Base-by-base conservation (phyloP, 2,329 filamentous ascomycete genomes). In the Pseudopyrenochaeta lycopersici region DNA sequence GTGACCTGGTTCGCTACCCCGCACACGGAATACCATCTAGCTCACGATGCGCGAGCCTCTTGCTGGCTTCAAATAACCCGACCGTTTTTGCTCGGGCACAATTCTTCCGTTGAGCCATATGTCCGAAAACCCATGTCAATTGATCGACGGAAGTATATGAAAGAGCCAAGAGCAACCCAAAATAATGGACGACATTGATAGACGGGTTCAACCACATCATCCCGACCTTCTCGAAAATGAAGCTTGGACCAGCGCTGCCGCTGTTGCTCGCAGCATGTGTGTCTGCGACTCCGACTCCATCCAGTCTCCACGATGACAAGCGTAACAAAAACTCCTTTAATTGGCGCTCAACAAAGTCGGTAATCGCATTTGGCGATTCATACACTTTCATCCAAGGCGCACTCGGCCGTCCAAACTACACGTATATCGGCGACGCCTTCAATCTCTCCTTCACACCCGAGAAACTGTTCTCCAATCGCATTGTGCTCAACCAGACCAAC, bases 341-440 rank as follows among this genome's bases (percentile, higher is more conserved):
- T 40, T 70, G 64, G 67, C 42, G 43, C 3, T 49, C 48, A 11
- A 65, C 54, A 3, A 60, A 65, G 42, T 64, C 66, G 5, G 38
- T 70, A 7, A 67, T 83, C 30, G 79, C 80, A 3, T 83, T 83
- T 46, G 81, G 81, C 2, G 80, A 83, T 52, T 82, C 79, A 0
- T 83, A 82, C 58, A 82, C 82, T 1, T 86, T 78, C 49, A 76
- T 84, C 0, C 82, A 85, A 72, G 84, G 83, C 9, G 81, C 79
- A 0, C 66, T 76, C n/a, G 83, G 83, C 3, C 78, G 73, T 29
- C 71, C 78, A 47, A 81, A 84, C 53, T 84, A 75, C 60, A 82
- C 79, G 49, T 85, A 84, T 69, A 84, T 85, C 40, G 82, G 81
- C n/a, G 80, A 83, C 56, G 74, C 76, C 41, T 70, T 81, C n/a